phyloP scores from a whole-genome alignment of 768 basidiomycete species.

The Suillus discolor region DNA sequence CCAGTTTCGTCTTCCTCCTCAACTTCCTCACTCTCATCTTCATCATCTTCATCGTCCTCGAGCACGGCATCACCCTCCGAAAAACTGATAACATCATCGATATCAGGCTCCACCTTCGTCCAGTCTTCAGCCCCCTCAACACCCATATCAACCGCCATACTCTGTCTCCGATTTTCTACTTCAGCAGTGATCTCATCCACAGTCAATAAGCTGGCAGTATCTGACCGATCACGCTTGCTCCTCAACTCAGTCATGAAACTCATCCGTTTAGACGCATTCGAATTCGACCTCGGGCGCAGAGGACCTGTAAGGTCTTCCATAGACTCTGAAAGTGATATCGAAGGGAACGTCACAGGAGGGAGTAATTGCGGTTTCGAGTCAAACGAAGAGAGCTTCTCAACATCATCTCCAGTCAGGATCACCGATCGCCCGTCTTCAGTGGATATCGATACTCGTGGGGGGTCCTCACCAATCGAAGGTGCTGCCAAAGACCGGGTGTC shows the following conservation, averaged over 20 bases:
- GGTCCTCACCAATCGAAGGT: slow-evolving; percentile 41
- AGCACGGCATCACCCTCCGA: slow-evolving; percentile 49
- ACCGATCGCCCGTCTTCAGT: slow-evolving; percentile 71
- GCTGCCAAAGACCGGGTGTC: slow-evolving; percentile 36
- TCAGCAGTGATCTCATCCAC: slow-evolving; percentile 98
- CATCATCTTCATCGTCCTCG: slow-evolving; percentile 48
- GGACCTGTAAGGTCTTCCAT: slow-evolving; percentile 55
- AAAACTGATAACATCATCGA: slow-evolving; percentile 49
- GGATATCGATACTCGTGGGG: slow-evolving; percentile 75
- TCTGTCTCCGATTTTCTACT: slow-evolving; percentile 70
- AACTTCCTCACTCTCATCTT: slow-evolving; percentile 43
- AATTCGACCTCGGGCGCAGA: slow-evolving; percentile 43
- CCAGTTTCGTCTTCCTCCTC: slow-evolving; percentile 53
- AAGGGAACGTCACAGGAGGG: slow-evolving; percentile 77
- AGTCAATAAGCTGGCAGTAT: slow-evolving; percentile 90
- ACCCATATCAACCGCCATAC: slow-evolving; percentile 45
- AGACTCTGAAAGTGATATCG: slow-evolving; percentile 81
- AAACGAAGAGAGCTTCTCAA: slow-evolving; percentile 30
- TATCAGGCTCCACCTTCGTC: slow-evolving; percentile 65
- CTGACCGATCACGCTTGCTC: slow-evolving; percentile 81
- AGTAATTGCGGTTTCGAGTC: slow-evolving; percentile 57
- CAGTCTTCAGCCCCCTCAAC: slow-evolving; percentile 66
- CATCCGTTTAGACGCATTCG: slow-evolving; percentile 59
- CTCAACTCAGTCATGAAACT: slow-evolving; percentile 83
- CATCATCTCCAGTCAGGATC: slow-evolving; percentile 58